phyloP scores from a whole-genome alignment of 2,329 filamentous ascomycete species.

The Onygenales sp. region DNA sequence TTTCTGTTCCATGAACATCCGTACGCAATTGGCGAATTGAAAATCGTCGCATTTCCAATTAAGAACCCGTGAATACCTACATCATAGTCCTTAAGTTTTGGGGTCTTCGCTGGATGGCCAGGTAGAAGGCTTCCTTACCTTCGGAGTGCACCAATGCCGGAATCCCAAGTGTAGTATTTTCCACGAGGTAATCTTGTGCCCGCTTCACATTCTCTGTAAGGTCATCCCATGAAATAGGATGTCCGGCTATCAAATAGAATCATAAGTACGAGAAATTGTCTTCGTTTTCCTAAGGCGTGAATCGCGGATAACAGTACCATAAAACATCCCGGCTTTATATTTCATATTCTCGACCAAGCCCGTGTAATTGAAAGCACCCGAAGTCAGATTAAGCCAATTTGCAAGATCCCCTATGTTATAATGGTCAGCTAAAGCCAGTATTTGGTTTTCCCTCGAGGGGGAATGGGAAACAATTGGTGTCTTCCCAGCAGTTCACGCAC shows the following conservation, averaged over 20 bases:
- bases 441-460: background rate
- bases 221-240: constrained; percentile 54
- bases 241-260: constrained; percentile 31
- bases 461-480: background rate
- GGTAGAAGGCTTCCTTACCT: constrained; percentile 25
- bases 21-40: constrained; percentile 66
- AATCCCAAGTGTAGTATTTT: constrained; percentile 60
- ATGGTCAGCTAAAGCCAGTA: background rate
- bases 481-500: background rate
- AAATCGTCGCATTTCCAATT: constrained; percentile 64
- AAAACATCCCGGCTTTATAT: constrained; percentile 58
- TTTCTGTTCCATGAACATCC: constrained; percentile 62
- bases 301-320: constrained; percentile 23
- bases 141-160: constrained; percentile 66
- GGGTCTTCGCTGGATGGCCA: background rate
- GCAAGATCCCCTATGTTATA: constrained; percentile 46
- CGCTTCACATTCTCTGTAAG: constrained; percentile 53
- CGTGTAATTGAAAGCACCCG: constrained; percentile 56
- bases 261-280: background rate
- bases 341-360: constrained; percentile 59
- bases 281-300: background rate
- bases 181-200: constrained; percentile 59
- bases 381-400: constrained; percentile 63
- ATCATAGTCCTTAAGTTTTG: background rate
- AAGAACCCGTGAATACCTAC: constrained; percentile 57